Evolutionary conservation across 164 flowering plant genomes (phyloP), one percentile per base, ranked within the genome.

Genomic region (Dillenia turbinata): DNA sequence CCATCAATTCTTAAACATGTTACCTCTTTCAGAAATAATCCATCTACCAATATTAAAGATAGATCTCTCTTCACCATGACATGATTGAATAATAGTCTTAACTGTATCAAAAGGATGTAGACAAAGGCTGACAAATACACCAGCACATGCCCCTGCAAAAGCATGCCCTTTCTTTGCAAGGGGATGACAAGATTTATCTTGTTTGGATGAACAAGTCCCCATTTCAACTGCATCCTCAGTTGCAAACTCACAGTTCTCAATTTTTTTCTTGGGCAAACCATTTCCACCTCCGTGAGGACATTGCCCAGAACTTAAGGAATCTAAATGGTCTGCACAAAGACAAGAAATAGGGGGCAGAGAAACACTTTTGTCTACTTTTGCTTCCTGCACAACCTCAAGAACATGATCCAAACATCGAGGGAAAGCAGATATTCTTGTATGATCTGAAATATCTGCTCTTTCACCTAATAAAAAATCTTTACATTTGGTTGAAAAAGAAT

Each of bases 141-240:
- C 99, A 60, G 97, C 86, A 70, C 89, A 79, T 65, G 96, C 97
- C 61, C 99, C 99, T 4, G 99, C 95, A 79, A 91, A 73, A 70
- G 97, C 99, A 83, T 95, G 96, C 73, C 84, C 79, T 71, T 85
- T 85, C 68, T 83, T 84, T 62, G 85, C 86, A 78, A 79, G 63
- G 49, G 70, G 16, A 69, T 61, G 54, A 19, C 19, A 54, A 61
- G 78, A 56, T 54, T 73, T 80, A 64, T 70, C 69, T 53, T 19
- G 60, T n/a, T 50, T 45, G 24, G 66, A 59, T 43, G 71, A 52
- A 62, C 22, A 63, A 44, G 57, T 54, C 47, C 70, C 68, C 47
- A 26, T 49, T 60, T 63, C 60, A 56, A 49, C 45, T 26, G 66
- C 64, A 66, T 57, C 70, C 54, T 68, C 67, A 22, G 15, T 17